Conservation (phyloP, 2,329 filamentous ascomycete genomes). For the Dactylellina parvicollis region DNA sequence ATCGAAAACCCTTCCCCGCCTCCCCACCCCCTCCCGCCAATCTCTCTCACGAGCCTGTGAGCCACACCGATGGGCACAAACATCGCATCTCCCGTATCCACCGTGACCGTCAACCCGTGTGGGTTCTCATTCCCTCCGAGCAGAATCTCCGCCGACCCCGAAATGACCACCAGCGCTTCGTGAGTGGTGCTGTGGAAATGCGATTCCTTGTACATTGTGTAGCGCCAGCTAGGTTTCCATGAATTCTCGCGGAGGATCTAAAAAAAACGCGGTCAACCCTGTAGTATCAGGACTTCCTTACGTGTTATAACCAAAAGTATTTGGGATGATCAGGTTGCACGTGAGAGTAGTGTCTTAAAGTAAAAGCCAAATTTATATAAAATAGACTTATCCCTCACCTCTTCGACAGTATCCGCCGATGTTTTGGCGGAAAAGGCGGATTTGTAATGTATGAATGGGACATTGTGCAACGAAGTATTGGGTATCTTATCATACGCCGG, state of each 20-base stretch:
- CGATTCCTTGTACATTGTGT: conserved; percentile 67
- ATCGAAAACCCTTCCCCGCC: conserved; percentile 65
- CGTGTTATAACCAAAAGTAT: no score
- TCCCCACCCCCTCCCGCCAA: conserved; percentile 33
- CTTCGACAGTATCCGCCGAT: neutral
- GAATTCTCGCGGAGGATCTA: conserved; percentile 6
- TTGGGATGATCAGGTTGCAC: no score
- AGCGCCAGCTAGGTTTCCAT: conserved; percentile 61
- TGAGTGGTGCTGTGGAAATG: conserved; percentile 70
- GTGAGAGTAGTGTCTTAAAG: no score
- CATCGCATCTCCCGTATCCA: conserved; percentile 68
- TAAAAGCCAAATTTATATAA: no score
- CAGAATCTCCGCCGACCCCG: conserved; percentile 66
- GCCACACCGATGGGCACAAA: conserved; percentile 68
- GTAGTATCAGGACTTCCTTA: no score
- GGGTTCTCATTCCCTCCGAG: conserved; percentile 65
- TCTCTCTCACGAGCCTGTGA: conserved; percentile 63
- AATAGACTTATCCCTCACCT: conserved; percentile 10
- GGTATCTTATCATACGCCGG: conserved; percentile 69
- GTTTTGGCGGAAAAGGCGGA: conserved; percentile 65
- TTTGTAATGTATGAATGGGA: conserved; percentile 74
- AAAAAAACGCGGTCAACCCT: neutral
- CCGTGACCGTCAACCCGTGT: conserved; percentile 66
- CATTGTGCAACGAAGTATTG: conserved; percentile 72
- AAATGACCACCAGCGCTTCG: conserved; percentile 69